phyloP scores from a whole-genome alignment of 768 basidiomycete species.

The Hericium rajendrae region DNA sequence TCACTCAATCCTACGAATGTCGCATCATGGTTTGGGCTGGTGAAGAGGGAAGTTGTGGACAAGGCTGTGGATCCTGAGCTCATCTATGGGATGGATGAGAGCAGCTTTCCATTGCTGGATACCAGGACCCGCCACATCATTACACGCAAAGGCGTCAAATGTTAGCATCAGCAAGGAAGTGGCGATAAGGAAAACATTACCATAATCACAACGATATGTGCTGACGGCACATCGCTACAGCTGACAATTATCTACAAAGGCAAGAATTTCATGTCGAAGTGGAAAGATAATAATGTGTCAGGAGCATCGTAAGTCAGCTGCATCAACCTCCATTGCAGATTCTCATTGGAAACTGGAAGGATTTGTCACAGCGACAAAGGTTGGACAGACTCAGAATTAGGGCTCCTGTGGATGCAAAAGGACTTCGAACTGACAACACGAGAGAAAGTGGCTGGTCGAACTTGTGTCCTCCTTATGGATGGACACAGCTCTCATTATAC shows the following conservation, averaged over 20 bases:
- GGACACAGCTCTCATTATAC: slow-evolving; percentile 38
- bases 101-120: slow-evolving; percentile 21
- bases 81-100: slow-evolving; percentile 28
- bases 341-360: slow-evolving; percentile 2
- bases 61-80: slow-evolving; percentile 15
- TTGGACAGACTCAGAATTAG: slow-evolving; percentile 29
- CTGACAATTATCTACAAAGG: slow-evolving; percentile 35
- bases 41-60: slow-evolving; percentile 13
- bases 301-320: slow-evolving; percentile 28
- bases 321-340: no score
- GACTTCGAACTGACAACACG: slow-evolving; percentile 31
- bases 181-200: slow-evolving; percentile 31
- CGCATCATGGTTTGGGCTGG: slow-evolving; percentile 24
- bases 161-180: slow-evolving; percentile 26
- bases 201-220: slow-evolving; percentile 32
- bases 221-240: slow-evolving; percentile 26
- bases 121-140: slow-evolving; percentile 23
- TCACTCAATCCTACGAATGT: slow-evolving; percentile 30
- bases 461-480: slow-evolving; percentile 31
- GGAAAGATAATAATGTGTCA: slow-evolving; percentile 31
- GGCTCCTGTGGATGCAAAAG: slow-evolving; percentile 29
- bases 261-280: slow-evolving; percentile 24
- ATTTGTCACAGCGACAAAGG: slow-evolving; percentile 21
- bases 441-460: slow-evolving; percentile 22
- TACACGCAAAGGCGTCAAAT: slow-evolving; percentile 14